A percentile compares a stretch with the other conserved stretches of the same genome.
These are phyloP conservation scores for Podila epigama DNA, from an alignment of 192 early-diverging fungal genomes.

Conservation along the genomic window DNA sequence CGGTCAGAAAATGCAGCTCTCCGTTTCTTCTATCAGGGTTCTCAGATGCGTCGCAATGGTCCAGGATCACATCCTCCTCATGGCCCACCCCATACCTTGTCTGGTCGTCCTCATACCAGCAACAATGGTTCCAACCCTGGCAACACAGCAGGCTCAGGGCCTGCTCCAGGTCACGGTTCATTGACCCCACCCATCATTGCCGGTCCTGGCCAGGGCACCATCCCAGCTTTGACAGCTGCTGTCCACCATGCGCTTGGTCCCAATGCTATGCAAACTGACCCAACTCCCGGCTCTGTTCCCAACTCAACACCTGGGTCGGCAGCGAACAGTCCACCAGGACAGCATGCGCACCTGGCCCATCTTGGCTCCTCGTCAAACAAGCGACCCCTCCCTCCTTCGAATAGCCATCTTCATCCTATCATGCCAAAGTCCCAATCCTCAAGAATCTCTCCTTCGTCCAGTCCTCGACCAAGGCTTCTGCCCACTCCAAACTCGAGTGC, in stretches of 20 bases:
- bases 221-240: slow-evolving; percentile 19
- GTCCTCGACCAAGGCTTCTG: slow-evolving; percentile 28
- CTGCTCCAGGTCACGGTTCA: too few relatives aligned
- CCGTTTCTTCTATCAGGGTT: slow-evolving; percentile 47
- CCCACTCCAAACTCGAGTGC: slow-evolving; percentile 24
- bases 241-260: not conserved
- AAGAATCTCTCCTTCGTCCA: slow-evolving; percentile 29
- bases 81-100: not conserved
- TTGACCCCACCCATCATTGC: slow-evolving; percentile 42
- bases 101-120: too few relatives aligned
- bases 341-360: slow-evolving; percentile 2
- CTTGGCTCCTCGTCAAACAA: slow-evolving; percentile 7
- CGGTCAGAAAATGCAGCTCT: slow-evolving; percentile 43
- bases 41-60: slow-evolving; percentile 35
- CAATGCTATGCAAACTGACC: not conserved
- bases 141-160: not conserved
- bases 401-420: slow-evolving; percentile 36
- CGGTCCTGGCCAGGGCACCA: slow-evolving; percentile 40
- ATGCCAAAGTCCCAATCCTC: slow-evolving; percentile 23
- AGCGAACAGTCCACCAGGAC: slow-evolving; percentile 36
- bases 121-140: not conserved
- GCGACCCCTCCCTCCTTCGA: slow-evolving; percentile 20
- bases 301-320: slow-evolving; percentile 27
- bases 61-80: slow-evolving; percentile 13
- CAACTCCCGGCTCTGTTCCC: slow-evolving; percentile 8